Evolutionary conservation across 208 protist genomes (phyloP), one percentile per base, ranked within the genome.

Genomic region (Trypanosoma avium): DNA sequence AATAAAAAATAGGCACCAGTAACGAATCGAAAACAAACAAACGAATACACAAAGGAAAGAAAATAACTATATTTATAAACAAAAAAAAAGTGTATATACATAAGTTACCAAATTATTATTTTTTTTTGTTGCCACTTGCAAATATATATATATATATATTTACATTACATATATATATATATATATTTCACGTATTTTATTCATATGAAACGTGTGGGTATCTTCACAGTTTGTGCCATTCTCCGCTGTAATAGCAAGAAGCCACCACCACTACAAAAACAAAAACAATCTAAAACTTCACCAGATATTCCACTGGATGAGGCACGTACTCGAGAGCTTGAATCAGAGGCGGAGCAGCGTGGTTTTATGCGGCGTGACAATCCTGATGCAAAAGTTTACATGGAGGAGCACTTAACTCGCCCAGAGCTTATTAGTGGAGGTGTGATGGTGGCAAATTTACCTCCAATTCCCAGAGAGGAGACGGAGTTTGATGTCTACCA

Each of bases 401-500:
- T 92, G 79, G 68, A 79, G 30, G 50, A 86, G 45, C 75, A 61
- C 38, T 82, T 88, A 32, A 43, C 45, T 27, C 50, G 63, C 1
- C 65, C 77, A 19, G 80, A 87, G 55, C 74, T 38, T 47, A 64
- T 71, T 42, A 45, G 69, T 29, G 70, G 73, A 30, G 82, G 80
- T 15, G 72, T 95, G 10, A 22, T 64, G 1, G 84, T 95, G 26
- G 61, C 74, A 6, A 93, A 93, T 61, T 36, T 95, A n/a, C 85
- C 89, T 0, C 59, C 72, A 0, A 78, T 81, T 56, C 27, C 64
- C 35, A 62, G 63, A 5, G 78, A 85, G 29, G 52, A 73, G 45
- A 86, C 79, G 2, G 75, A 80, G 42, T 95, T 95, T 57, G 81
- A 89, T 47, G 57, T 63, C 35, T 95, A 95, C 48, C 73, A 82